phyloP scores from a whole-genome alignment of 306 rosid genomes.

The Castanea mollissima region DNA sequence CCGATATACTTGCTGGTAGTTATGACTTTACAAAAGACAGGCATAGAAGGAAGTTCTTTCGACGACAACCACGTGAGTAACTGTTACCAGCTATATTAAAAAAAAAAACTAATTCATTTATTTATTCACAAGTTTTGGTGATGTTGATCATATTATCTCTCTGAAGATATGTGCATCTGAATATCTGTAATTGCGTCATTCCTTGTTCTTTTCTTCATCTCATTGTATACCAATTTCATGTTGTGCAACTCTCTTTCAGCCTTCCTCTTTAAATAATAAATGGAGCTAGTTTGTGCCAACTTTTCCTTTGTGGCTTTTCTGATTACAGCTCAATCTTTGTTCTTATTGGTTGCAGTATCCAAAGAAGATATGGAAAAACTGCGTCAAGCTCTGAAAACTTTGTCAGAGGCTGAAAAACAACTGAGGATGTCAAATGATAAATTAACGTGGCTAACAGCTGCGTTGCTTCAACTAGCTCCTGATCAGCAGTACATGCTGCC shows the following conservation, averaged over 20 bases:
- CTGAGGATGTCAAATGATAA: conserved; percentile 92
- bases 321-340: background rate
- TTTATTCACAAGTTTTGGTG: conserved; percentile 17
- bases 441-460: conserved; percentile 95
- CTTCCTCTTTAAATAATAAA: background rate
- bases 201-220: background rate
- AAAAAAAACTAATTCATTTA: conserved; percentile 1
- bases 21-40: conserved; percentile 71
- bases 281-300: background rate
- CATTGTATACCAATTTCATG: background rate
- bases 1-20: conserved; percentile 95
- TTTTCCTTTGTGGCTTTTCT: background rate
- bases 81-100: background rate
- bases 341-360: conserved; percentile 48
- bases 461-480: conserved; percentile 98
- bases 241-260: background rate
- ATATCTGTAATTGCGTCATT: background rate
- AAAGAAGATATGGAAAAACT: conserved; percentile 98
- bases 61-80: conserved; percentile 77
- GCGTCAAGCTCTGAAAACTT: conserved; percentile 90
- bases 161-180: background rate
- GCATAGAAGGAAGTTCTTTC: conserved; percentile 83
- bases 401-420: conserved; percentile 98
- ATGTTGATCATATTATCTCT: background rate
- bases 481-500: conserved; percentile 94